These are phyloP conservation scores for Sporisorium reilianum DNA, from an alignment of 1,284 basidiomycete species.

Conservation along the genomic window DNA sequence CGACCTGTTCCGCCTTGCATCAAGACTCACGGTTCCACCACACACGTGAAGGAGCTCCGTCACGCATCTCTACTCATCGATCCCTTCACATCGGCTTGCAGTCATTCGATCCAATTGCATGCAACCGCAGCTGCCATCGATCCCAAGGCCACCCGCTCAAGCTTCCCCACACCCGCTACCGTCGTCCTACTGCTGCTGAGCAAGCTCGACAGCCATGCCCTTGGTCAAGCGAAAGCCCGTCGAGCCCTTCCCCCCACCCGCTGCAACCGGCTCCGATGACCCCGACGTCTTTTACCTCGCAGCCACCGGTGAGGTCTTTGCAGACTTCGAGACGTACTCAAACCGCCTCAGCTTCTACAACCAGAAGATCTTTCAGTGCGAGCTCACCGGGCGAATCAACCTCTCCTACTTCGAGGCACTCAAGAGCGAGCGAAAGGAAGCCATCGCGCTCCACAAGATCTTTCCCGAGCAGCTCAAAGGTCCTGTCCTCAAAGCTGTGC, in stretches of 20 bases:
- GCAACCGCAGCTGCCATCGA: not conserved
- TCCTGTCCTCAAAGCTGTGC: slow-evolving; percentile 88
- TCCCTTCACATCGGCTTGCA: not conserved
- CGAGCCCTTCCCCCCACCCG: slow-evolving; percentile 57
- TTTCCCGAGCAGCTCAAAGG: slow-evolving; percentile 93
- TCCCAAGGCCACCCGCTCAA: not conserved
- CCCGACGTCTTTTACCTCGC: slow-evolving; percentile 65
- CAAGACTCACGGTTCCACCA: not conserved
- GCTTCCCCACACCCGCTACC: not conserved
- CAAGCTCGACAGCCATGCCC: slow-evolving; percentile 45
- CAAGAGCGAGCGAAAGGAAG: slow-evolving; percentile 89
- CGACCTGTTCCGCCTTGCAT: not conserved
- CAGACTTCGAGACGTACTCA: slow-evolving; percentile 76
- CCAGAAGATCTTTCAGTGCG: slow-evolving; percentile 91
- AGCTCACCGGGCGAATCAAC: slow-evolving; percentile 91
- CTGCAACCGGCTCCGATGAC: slow-evolving; percentile 51
- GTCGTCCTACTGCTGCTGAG: slow-evolving; percentile 1
- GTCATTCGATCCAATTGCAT: not conserved
- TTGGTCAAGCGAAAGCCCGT: slow-evolving; percentile 65
- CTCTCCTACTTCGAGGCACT: slow-evolving; percentile 94
- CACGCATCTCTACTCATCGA: not conserved
- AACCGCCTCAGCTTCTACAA: slow-evolving; percentile 92
- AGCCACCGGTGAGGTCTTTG: slow-evolving; percentile 66
- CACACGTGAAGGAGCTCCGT: not conserved
- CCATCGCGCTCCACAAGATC: slow-evolving; percentile 84